A percentile compares a stretch with the other conserved stretches of the same genome.
phyloP scores from a whole-genome alignment of 441 rosid genomes.

The Populus hybrid region DNA sequence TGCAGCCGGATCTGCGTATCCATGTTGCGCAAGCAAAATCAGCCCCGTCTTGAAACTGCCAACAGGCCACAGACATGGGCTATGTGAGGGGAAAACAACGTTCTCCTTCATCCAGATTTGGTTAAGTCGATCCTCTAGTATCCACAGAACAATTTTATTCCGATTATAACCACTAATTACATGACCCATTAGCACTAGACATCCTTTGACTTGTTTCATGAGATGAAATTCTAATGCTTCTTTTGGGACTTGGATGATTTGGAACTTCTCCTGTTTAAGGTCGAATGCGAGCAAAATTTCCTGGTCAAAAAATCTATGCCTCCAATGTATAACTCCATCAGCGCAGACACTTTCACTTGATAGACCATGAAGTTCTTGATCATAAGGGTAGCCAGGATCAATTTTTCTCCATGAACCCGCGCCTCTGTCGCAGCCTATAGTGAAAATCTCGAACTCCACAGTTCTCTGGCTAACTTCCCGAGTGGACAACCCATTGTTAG shows the following conservation, averaged over 20 bases:
- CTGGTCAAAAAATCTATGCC: background rate
- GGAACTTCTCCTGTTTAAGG: background rate
- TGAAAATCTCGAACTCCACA: background rate
- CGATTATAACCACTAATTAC: background rate
- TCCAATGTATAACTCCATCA: background rate
- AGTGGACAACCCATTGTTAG: background rate
- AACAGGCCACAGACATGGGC: background rate
- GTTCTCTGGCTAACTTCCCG: background rate
- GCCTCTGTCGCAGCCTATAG: background rate
- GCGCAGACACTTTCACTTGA: background rate
- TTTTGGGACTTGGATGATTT: background rate
- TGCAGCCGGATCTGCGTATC: background rate
- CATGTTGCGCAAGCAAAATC: background rate
- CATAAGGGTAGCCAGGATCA: background rate
- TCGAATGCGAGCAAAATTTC: background rate
- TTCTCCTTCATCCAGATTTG: background rate
- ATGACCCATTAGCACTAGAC: background rate
- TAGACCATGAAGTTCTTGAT: background rate
- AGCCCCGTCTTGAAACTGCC: background rate
- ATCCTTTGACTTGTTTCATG: background rate
- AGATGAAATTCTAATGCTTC: background rate
- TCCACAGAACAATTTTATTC: background rate
- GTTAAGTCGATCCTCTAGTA: background rate
- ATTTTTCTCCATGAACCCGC: background rate
- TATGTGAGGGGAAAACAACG: background rate